These are phyloP conservation scores for Pythium chondricola DNA, from an alignment of 352 stramenopile genomes.

Conservation along the genomic window DNA sequence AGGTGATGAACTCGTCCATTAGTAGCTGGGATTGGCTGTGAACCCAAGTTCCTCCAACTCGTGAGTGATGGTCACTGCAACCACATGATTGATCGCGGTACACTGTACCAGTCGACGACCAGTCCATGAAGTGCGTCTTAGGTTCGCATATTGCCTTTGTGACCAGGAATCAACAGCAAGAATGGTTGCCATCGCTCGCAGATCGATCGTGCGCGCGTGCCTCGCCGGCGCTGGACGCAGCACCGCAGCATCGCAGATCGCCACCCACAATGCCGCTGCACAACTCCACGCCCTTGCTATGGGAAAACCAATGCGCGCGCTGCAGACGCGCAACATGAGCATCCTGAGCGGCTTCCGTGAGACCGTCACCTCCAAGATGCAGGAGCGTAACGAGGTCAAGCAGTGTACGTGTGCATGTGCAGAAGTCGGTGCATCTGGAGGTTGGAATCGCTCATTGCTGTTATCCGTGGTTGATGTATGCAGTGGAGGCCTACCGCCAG, in stretches of 20 bases:
- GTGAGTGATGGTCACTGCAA: conserved; percentile 9
- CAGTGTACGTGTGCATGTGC: conserved; percentile 29
- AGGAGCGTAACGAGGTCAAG: conserved; percentile 78
- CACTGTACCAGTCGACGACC: not conserved
- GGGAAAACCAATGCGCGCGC: conserved; percentile 7
- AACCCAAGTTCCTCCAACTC: not conserved
- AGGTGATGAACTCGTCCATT: too few relatives aligned
- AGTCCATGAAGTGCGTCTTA: not conserved
- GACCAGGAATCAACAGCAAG: conserved; percentile 8
- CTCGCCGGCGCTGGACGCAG: conserved; percentile 4
- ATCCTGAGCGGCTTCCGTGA: conserved; percentile 73
- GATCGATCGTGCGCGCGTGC: conserved; percentile 13
- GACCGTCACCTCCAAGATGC: conserved; percentile 64
- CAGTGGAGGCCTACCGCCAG: conserved; percentile 70
- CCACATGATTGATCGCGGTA: not conserved
- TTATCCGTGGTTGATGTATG: too few relatives aligned
- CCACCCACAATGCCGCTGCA: not conserved
- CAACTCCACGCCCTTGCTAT: too few relatives aligned
- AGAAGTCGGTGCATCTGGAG: too few relatives aligned
- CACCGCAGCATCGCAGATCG: not conserved
- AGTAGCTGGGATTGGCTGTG: too few relatives aligned
- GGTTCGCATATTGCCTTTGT: conserved; percentile 4
- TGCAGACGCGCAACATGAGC: conserved; percentile 56
- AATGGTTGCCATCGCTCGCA: conserved; percentile 15
- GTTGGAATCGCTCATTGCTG: too few relatives aligned